Evolutionary conservation across 768 basidiomycete genomes (phyloP).

Genomic region (Podaxis rugospora): DNA sequence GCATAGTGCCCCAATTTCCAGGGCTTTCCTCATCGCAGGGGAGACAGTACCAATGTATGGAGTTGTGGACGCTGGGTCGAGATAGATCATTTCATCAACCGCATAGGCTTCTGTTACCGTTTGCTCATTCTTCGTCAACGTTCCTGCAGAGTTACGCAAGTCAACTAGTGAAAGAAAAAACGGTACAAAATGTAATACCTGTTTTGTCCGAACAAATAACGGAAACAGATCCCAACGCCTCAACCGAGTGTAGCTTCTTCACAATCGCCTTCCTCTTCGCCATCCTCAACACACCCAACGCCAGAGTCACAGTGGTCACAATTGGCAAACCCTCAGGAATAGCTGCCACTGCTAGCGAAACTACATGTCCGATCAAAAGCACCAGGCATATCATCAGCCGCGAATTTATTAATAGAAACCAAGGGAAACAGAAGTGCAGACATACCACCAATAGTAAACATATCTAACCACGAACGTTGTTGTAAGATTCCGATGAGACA

Average conservation of each 20-base stretch:
- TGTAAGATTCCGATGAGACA: conserved; percentile 88
- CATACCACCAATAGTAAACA: conserved; percentile 98
- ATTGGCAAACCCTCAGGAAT: conserved; percentile 97
- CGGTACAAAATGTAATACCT: conserved; percentile 37
- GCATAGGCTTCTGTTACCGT: conserved; percentile 87
- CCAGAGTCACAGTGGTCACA: conserved; percentile 95
- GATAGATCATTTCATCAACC: conserved; percentile 72
- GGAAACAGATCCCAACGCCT: conserved; percentile 90
- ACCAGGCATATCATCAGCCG: background rate
- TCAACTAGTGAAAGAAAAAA: conserved; percentile 8
- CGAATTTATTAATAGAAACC: background rate
- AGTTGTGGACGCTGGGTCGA: conserved; percentile 50
- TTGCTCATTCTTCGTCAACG: conserved; percentile 93
- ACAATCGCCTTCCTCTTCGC: conserved; percentile 93
- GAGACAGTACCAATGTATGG: conserved; percentile 39
- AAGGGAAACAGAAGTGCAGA: conserved; percentile 3
- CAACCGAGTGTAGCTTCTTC: conserved; percentile 94
- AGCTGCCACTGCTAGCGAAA: conserved; percentile 96
- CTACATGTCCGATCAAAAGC: conserved; percentile 34
- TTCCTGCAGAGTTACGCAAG: conserved; percentile 44
- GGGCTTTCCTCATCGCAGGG: conserved; percentile 65
- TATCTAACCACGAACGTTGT: conserved; percentile 86
- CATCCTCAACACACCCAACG: conserved; percentile 92
- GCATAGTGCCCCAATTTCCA: conserved; percentile 84
- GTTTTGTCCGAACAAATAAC: conserved; percentile 99